These are phyloP conservation scores for Sphaerosporella brunnea DNA, from an alignment of 495 filamentous ascomycete genomes.

Conservation along the genomic window DNA sequence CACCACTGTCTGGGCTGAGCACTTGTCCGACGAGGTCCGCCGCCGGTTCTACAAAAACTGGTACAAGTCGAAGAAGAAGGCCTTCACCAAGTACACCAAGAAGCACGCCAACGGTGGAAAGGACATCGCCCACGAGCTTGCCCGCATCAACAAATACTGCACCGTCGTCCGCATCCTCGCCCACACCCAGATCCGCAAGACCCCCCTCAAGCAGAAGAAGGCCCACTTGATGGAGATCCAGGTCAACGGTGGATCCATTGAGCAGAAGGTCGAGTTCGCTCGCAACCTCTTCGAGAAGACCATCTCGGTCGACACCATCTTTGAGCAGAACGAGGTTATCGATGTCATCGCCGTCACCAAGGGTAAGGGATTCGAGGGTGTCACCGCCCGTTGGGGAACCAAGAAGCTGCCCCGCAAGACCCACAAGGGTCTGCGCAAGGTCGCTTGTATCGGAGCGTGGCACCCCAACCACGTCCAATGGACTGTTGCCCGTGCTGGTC, in stretches of 20 bases:
- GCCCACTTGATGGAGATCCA: constrained; percentile 99
- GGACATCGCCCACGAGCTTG: constrained; percentile 85
- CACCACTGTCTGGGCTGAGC: constrained; percentile 98
- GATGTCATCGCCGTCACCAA: constrained; percentile 99
- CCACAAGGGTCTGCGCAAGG: constrained; percentile 99
- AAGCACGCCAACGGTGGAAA: constrained; percentile 89
- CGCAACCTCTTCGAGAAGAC: constrained; percentile 96
- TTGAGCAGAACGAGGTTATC: constrained; percentile 99
- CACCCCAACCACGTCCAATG: constrained; percentile 99
- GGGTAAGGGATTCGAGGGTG: constrained; percentile 96
- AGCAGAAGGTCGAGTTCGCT: constrained; percentile 92
- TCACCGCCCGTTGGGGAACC: constrained; percentile 96
- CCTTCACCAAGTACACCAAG: constrained; percentile 99
- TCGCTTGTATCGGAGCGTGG: constrained; percentile 99
- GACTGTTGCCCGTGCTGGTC: constrained; percentile 99
- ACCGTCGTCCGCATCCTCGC: constrained; percentile 97
- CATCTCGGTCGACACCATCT: constrained; percentile 78
- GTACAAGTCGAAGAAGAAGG: constrained; percentile 99
- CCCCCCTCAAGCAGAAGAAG: constrained; percentile 99
- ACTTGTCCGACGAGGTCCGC: constrained; percentile 94
- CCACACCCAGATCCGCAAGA: constrained; percentile 98
- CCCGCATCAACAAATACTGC: constrained; percentile 99
- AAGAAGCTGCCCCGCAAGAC: constrained; percentile 99
- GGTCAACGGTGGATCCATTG: constrained; percentile 88
- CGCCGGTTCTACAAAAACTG: constrained; percentile 99